phyloP scores from a whole-genome alignment of 441 rosid species.

The Euphorbia schlechtendalii region DNA sequence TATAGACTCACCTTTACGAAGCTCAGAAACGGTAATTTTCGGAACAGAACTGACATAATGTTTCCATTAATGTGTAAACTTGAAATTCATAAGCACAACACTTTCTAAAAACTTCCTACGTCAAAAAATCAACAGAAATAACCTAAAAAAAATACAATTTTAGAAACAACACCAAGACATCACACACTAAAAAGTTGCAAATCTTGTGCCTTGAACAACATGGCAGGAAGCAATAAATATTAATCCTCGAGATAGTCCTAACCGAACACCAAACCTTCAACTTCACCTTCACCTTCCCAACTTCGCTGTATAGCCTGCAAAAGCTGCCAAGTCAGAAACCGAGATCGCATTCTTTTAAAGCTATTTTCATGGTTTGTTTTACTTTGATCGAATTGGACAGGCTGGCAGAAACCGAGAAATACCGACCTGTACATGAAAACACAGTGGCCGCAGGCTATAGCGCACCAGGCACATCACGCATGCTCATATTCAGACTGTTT shows the following conservation, averaged over 20 bases:
- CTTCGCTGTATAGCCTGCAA: conserved; percentile 30
- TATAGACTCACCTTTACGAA: no score
- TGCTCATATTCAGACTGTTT: conserved; percentile 84
- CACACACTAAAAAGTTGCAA: no score
- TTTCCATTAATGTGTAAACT: no score
- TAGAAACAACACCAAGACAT: conserved; percentile 20
- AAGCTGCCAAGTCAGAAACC: background rate
- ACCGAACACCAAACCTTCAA: conserved; percentile 14
- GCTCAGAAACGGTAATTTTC: no score
- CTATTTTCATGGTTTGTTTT: background rate
- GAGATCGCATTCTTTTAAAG: background rate
- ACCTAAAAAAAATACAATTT: conserved; percentile 8
- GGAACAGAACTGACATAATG: no score
- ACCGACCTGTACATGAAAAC: conserved; percentile 34
- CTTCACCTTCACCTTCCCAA: conserved; percentile 9
- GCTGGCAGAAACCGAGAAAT: conserved; percentile 4
- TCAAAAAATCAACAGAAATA: conserved; percentile 9
- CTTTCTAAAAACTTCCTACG: no score
- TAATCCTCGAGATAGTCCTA: conserved; percentile 11
- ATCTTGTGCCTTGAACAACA: conserved; percentile 16
- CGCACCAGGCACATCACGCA: conserved; percentile 68
- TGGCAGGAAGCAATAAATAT: no score
- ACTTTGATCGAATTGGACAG: background rate
- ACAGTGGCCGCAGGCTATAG: conserved; percentile 17
- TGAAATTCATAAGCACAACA: no score